Evolutionary conservation across 495 filamentous ascomycete genomes (phyloP), one percentile per base, ranked within the genome.

Genomic region (Aspergillus hancockii): DNA sequence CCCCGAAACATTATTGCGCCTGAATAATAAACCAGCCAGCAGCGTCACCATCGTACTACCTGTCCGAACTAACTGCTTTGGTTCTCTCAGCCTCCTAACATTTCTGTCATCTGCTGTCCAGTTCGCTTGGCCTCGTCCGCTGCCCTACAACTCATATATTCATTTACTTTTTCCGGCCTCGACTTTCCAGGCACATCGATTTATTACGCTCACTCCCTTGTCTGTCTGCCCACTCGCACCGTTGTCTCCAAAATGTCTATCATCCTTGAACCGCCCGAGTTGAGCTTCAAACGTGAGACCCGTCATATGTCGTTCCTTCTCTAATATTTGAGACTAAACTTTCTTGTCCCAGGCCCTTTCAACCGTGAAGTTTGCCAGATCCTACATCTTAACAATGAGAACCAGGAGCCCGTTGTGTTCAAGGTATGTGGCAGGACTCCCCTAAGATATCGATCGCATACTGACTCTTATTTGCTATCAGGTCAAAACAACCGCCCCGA

Each of bases 401-500:
- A 87, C 71, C 77, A 74, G 34, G 87, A 90, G 43, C 85, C 94
- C 14, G 81, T 98, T 57, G 94, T 93, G 16, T 98, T 98, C 85
- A 98, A 98, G 87, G 93, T 95, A 80, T 63, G 83, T 34, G 45
- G 49, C 36, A 21, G 22, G 46, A 2, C 25, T 54, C 32, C 40
- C 43, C 49, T 32, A 28, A 41, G 14, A 22, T 23, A 3, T 46
- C 38, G 34, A 60, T 67, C 43, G 60, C 47, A 59, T 34, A 57
- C 71, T 71, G 64, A 71, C 52, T 31, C 10, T 14, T 30, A 32
- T 36, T 58, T 58, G 54, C 54, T 57, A 18, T 31, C 65, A 97
- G 93, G 94, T 98, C 71, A 98, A 98, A 86, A 98, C 94, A 40
- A 98, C 94, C 57, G 95, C 95, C 28, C 94, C 95, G 7, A 98